Evolutionary conservation across 2,329 filamentous ascomycete genomes (phyloP).

Genomic region (Chlorencoelia australis): DNA sequence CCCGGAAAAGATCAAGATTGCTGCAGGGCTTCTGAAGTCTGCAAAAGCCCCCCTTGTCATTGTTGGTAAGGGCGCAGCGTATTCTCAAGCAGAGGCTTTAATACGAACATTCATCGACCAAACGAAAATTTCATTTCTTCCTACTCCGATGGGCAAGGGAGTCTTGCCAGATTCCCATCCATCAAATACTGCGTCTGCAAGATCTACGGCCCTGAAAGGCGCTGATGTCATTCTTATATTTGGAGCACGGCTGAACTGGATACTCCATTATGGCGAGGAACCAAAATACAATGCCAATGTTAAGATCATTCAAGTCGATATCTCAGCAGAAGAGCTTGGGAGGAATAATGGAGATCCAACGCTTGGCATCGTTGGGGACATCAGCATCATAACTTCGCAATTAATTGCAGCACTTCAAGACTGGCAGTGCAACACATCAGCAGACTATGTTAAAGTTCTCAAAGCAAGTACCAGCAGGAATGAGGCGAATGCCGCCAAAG

Average conservation of each 20-base stretch:
- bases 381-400: slow-evolving; percentile 38
- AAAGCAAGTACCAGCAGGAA: slow-evolving; percentile 35
- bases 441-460: slow-evolving; percentile 28
- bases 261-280: slow-evolving; percentile 43
- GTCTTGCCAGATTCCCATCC: slow-evolving; percentile 43
- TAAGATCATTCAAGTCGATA: slow-evolving; percentile 46
- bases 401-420: slow-evolving; percentile 31
- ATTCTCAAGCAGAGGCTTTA: slow-evolving; percentile 37
- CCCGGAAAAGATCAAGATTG: slow-evolving; percentile 31
- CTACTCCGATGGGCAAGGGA: slow-evolving; percentile 50
- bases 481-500: slow-evolving; percentile 33
- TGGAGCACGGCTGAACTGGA: slow-evolving; percentile 47
- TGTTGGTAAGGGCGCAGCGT: slow-evolving; percentile 46
- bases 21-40: slow-evolving; percentile 34
- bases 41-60: slow-evolving; percentile 42
- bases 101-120: slow-evolving; percentile 36
- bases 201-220: slow-evolving; percentile 41
- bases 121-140: slow-evolving; percentile 43
- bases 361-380: slow-evolving; percentile 41
- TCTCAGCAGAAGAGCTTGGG: slow-evolving; percentile 43
- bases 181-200: slow-evolving; percentile 41
- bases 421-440: slow-evolving; percentile 34
- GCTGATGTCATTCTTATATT: slow-evolving; percentile 46
- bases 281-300: slow-evolving; percentile 42
- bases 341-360: slow-evolving; percentile 38